A percentile compares a stretch with the other conserved stretches of the same genome.
These are phyloP conservation scores for Alternaria sp. DNA, from an alignment of 2,329 filamentous ascomycete species.

Conservation along the genomic window DNA sequence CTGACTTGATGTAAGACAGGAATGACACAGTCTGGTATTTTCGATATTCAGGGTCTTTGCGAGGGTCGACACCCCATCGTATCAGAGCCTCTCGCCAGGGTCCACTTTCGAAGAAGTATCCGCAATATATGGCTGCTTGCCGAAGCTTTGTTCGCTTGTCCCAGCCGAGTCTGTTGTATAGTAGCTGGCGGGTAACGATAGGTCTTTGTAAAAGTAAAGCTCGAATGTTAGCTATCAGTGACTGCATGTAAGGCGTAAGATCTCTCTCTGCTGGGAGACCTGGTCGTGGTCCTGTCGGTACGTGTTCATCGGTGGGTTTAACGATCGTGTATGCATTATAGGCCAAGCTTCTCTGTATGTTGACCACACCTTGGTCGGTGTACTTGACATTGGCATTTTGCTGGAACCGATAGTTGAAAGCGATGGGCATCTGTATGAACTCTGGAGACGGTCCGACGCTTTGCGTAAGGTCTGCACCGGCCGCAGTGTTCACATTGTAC, in stretches of 20 bases:
- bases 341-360: constrained; percentile 38
- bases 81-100: constrained; percentile 91
- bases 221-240: constrained; percentile 70
- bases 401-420: constrained; percentile 77
- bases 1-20: constrained; percentile 43
- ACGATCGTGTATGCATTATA: constrained; percentile 57
- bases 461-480: constrained; percentile 65
- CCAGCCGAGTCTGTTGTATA: constrained; percentile 74
- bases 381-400: constrained; percentile 82
- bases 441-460: constrained; percentile 81
- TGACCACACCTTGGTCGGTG: constrained; percentile 52
- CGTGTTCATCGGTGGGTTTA: constrained; percentile 67
- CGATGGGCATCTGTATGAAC: constrained; percentile 77
- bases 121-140: constrained; percentile 81
- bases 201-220: constrained; percentile 76
- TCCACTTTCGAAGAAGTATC: constrained; percentile 91
- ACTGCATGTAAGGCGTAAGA: constrained; percentile 66
- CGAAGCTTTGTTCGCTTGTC: constrained; percentile 68
- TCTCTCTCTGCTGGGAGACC: constrained; percentile 61
- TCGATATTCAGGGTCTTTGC: constrained; percentile 76
- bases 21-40: constrained; percentile 79
- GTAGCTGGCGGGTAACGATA: constrained; percentile 84
- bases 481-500: constrained; percentile 61
- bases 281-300: constrained; percentile 68
- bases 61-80: constrained; percentile 85